These are phyloP conservation scores for Nicotiana obtusifolia DNA, from an alignment of 257 asterid species.

Conservation along the genomic window DNA sequence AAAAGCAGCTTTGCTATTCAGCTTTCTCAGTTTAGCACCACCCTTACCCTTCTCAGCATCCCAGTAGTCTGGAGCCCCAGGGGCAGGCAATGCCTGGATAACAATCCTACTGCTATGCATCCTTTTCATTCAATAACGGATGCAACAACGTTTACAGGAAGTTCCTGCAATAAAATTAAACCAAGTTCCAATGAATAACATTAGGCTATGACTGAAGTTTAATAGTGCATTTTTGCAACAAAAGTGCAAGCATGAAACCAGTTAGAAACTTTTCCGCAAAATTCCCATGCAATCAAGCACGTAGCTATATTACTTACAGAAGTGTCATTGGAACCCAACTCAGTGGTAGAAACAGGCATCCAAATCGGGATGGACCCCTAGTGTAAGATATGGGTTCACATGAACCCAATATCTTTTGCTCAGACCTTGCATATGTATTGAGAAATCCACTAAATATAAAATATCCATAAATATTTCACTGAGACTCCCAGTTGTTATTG, in stretches of 20 bases:
- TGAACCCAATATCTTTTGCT: too few species aligned
- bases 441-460: too few species aligned
- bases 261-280: not conserved
- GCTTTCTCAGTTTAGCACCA: not conserved
- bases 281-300: not conserved
- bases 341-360: not conserved
- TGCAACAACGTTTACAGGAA: not conserved
- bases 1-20: not conserved
- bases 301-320: not conserved
- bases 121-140: not conserved
- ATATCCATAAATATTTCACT: too few species aligned
- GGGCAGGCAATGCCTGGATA: conserved; percentile 8
- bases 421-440: too few species aligned
- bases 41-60: not conserved
- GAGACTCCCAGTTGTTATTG: too few species aligned
- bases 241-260: not conserved
- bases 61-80: conserved; percentile 2
- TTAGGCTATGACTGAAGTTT: not conserved
- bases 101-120: conserved; percentile 12
- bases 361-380: not conserved
- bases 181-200: not conserved
- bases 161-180: not conserved
- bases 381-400: too few species aligned
- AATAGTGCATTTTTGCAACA: not conserved
- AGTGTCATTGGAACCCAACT: not conserved